Evolutionary conservation across 257 asterid species (phyloP), one percentile per base, ranked within the genome.

Genomic region (Marsdenia floribunda): DNA sequence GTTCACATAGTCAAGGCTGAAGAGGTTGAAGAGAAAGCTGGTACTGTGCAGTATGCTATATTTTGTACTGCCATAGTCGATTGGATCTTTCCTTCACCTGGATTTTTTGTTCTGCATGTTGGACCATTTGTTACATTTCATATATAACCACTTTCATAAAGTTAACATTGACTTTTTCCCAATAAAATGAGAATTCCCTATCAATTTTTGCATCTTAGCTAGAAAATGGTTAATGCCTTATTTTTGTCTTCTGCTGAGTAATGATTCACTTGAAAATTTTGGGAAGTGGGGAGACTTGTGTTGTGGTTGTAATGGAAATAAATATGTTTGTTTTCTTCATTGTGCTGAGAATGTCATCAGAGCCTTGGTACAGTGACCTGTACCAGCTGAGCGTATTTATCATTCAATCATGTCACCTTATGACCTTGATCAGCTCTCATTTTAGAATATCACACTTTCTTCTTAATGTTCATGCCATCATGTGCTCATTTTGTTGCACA

Each of bases 1-100:
- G 99, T 94, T 78, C 97, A 92, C 83, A 92, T 94, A 71, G 95
- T 89, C 65, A 90, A 90, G 87, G 61, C 88, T 46, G 96, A 90
- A 29, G 89, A 92, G 84, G 97, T 86, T 78, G 93, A 83, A 85
- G 88, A 88, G 38, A 84, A 85, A 75, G 97, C 99, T 76, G 96
- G 97, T 92, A 89, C 12, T 82, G 72, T 13, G 47, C 19, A 59
- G 47, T 6, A 1, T 15, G 40, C 8, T 76, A 38, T 59, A 5
- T 55, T 57, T 6, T 59, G 19, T 8, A 26, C 10, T 29, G 1
- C n/a, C 15, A 65, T 40, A 2, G 37, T 54, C 33, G 44, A 15
- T 24, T 18, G 13, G 6, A 13, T 64, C 35, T 13, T 64, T 2
- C 3, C 52, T 18, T 66, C 16, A 10, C 21, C 21, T 66, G 63